Percentiles rank a stretch among this genome's conserved stretches.
phyloP scores from a whole-genome alignment of 2,329 filamentous ascomycete genomes.

The Penicillium sp. region DNA sequence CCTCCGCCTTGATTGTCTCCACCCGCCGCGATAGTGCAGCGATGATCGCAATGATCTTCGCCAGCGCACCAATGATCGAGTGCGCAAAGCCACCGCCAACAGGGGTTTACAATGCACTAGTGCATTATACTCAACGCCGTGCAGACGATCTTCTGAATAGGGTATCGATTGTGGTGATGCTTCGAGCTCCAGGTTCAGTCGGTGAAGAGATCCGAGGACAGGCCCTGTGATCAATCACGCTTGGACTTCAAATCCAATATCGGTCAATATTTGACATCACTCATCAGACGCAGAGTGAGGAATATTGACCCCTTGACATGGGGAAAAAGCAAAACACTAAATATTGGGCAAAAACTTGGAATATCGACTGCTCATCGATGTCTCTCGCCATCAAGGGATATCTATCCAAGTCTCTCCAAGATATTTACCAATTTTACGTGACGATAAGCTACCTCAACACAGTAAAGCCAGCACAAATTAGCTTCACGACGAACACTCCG shows the following conservation, averaged over 20 bases:
- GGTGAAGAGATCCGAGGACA: background rate
- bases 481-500: no score
- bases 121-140: background rate
- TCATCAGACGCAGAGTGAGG: background rate
- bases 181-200: background rate
- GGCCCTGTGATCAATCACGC: background rate
- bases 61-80: background rate
- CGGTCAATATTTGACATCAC: background rate
- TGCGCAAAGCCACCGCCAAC: background rate
- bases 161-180: background rate
- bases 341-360: background rate
- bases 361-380: background rate
- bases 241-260: background rate
- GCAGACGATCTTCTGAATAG: background rate
- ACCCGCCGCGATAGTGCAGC: background rate
- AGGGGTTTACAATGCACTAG: background rate
- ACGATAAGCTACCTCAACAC: background rate
- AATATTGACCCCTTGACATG: background rate
- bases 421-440: background rate
- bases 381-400: background rate
- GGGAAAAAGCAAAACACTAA: background rate
- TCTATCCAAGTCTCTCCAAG: background rate
- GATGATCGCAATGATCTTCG: slow-evolving; percentile 4
- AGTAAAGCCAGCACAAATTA: no score
- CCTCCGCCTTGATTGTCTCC: background rate